Evolutionary conservation across 108 stramenopile species (phyloP).

Genomic region (Parietichytrium sp.): DNA sequence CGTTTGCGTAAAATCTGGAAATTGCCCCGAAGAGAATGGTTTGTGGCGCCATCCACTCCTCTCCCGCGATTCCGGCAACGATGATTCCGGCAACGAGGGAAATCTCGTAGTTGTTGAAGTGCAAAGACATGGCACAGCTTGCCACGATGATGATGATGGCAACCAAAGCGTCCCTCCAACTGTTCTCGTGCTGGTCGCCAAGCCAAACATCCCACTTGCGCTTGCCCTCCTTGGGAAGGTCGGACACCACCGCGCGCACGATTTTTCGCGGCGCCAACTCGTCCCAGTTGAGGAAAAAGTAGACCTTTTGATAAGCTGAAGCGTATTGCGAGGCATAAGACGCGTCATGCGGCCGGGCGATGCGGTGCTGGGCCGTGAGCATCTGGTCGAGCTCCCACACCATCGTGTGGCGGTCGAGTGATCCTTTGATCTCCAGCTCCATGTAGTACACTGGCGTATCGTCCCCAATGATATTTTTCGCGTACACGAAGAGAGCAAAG

Average conservation of each 20-base stretch:
- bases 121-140: not conserved
- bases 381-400: conserved; percentile 30
- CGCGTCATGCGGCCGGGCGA: conserved; percentile 2
- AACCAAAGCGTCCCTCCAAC: not conserved
- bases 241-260: conserved; percentile 7
- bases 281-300: conserved; percentile 34
- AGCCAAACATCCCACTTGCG: conserved; percentile 12
- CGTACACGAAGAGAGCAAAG: conserved; percentile 1
- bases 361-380: not conserved
- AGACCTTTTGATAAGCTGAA: conserved; percentile 29
- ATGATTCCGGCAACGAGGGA: not conserved
- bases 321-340: not conserved
- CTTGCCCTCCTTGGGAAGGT: not conserved
- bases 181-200: not conserved
- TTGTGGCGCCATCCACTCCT: conserved; percentile 33
- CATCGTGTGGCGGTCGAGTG: not conserved
- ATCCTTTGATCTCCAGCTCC: conserved; percentile 32
- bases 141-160: conserved; percentile 16
- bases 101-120: not conserved
- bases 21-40: not conserved
- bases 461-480: not conserved
- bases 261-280: not conserved
- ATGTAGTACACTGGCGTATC: conserved; percentile 29
- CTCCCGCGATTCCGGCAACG: conserved; percentile 9
- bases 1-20: not conserved